Conservation (phyloP, 164 flowering plant species). For the Dillenia suffruticosa region DNA sequence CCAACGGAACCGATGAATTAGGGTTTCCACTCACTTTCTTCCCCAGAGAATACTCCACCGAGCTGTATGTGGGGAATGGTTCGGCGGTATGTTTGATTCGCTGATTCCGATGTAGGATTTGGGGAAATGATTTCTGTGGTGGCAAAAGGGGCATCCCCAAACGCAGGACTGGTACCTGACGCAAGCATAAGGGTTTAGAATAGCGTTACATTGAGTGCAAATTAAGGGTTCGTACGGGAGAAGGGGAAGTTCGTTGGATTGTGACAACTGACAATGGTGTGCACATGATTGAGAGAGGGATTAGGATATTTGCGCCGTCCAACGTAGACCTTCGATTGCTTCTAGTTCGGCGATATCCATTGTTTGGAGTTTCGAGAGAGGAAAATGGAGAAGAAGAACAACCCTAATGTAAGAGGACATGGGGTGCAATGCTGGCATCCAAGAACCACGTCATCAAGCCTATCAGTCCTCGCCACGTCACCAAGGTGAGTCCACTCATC, state of each 20-base stretch:
- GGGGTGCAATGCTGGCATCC: too few relatives aligned
- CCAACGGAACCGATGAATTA: conserved; percentile 21
- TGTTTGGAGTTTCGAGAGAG: too few relatives aligned
- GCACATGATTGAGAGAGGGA: conserved; percentile 76
- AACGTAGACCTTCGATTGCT: conserved; percentile 86
- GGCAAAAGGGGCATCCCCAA: conserved; percentile 89
- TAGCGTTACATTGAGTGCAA: conserved; percentile 60
- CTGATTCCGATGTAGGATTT: conserved; percentile 56
- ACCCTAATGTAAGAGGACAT: too few relatives aligned
- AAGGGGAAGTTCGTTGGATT: conserved; percentile 63
- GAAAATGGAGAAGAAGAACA: too few relatives aligned
- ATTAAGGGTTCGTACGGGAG: conserved; percentile 70
- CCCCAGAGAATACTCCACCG: conserved; percentile 63
- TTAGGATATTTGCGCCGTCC: conserved; percentile 53
- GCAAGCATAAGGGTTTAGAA: conserved; percentile 87
- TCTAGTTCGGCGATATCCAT: conserved; percentile 93
- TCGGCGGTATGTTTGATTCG: conserved; percentile 82
- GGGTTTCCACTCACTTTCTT: conserved; percentile 3
- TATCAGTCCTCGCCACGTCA: too few relatives aligned
- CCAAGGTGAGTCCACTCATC: too few relatives aligned
- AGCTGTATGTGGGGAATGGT: conserved; percentile 83
- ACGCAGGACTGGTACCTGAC: conserved; percentile 68
- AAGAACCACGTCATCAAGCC: too few relatives aligned
- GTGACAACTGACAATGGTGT: conserved; percentile 70
- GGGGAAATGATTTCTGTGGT: conserved; percentile 56